A percentile compares a stretch with the other conserved stretches of the same genome.
These are phyloP conservation scores for Avicennia marina DNA, from an alignment of 257 asterid species.

Conservation along the genomic window DNA sequence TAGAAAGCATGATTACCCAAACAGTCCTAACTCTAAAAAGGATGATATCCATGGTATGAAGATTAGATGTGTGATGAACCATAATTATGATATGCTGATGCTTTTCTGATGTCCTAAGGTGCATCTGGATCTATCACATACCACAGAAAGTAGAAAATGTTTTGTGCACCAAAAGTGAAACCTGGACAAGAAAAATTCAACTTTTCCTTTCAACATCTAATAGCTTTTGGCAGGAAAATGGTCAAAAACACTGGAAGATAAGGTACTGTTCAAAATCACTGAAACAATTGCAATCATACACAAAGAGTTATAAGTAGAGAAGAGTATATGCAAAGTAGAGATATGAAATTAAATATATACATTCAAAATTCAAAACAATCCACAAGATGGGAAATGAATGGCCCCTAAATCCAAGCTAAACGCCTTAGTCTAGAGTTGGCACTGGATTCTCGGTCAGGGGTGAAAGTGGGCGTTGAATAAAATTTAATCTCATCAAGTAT, in stretches of 20 bases:
- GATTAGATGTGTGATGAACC: conserved; percentile 7
- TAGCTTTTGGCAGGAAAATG: background rate
- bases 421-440: background rate
- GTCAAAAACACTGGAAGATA: background rate
- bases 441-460: background rate
- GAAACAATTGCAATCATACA: background rate
- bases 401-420: background rate
- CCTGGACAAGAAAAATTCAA: no score
- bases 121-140: background rate
- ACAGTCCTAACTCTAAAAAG: conserved; percentile 1
- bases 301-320: background rate
- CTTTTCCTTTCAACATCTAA: background rate
- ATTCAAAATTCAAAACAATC: background rate
- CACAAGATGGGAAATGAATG: background rate
- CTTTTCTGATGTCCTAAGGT: background rate
- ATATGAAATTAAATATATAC: background rate
- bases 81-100: background rate
- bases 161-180: no score
- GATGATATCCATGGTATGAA: background rate
- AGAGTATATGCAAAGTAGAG: background rate
- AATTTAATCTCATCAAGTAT: no score
- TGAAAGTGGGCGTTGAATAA: no score
- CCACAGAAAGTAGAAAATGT: background rate
- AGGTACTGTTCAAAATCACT: background rate
- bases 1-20: background rate